Evolutionary conservation across 2,329 filamentous ascomycete genomes (phyloP).

Genomic region (Aureobasidium sp.): DNA sequence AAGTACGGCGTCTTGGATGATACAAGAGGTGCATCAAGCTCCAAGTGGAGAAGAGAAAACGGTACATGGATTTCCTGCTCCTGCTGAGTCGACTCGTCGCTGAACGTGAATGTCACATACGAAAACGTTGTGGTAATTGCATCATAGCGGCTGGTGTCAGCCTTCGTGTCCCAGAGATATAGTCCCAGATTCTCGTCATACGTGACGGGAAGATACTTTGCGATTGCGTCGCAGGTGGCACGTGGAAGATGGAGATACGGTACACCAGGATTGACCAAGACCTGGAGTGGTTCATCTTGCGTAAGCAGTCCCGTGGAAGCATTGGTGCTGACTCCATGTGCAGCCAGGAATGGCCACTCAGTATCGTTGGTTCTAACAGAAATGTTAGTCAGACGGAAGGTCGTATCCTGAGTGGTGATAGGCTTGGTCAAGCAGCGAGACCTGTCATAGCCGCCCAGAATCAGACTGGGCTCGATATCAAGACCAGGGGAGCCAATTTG

Average conservation of each 20-base stretch:
- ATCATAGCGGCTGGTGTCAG: neutral
- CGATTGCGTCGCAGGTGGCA: neutral
- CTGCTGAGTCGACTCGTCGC: neutral
- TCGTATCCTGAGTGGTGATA: neutral
- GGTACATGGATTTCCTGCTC: neutral
- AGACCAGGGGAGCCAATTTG: neutral
- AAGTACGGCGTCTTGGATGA: neutral
- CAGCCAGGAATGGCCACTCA: neutral
- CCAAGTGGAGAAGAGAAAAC: neutral
- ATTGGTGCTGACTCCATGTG: neutral
- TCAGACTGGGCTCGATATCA: neutral
- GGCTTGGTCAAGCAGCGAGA: neutral
- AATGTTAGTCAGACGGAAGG: neutral
- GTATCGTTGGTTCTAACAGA: neutral
- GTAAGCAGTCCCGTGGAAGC: neutral
- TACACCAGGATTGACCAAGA: constrained; percentile 3
- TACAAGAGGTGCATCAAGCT: neutral
- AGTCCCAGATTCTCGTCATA: neutral
- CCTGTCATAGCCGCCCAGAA: constrained; percentile 1
- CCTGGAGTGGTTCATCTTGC: neutral
- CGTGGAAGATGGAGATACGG: constrained; percentile 1
- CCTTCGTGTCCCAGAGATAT: neutral
- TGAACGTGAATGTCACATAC: neutral
- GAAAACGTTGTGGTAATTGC: neutral
- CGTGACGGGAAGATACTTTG: neutral